phyloP scores from a whole-genome alignment of 2,329 filamentous ascomycete genomes.

The Mycosphaerella sp. region DNA sequence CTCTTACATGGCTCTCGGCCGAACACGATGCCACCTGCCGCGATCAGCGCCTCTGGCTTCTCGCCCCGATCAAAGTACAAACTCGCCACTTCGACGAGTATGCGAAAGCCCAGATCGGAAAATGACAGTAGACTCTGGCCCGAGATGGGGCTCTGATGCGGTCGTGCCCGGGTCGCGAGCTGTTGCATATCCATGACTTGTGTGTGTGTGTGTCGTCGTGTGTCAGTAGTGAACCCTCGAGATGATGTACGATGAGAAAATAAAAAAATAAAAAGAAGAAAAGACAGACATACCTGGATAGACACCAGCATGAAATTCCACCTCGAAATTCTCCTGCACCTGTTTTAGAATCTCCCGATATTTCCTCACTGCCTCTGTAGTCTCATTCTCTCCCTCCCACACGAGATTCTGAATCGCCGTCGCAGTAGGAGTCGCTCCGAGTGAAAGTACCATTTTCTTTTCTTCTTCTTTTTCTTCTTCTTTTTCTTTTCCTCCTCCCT shows the following conservation, averaged over 20 bases:
- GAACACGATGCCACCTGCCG: constrained; percentile 62
- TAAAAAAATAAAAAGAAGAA: no score
- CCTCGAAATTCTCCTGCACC: constrained; percentile 32
- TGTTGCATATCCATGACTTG: constrained; percentile 72
- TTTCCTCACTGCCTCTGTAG: constrained; percentile 33
- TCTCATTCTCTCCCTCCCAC: constrained; percentile 28
- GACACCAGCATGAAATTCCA: constrained; percentile 71
- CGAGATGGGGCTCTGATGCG: constrained; percentile 30
- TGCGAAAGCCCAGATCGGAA: constrained; percentile 57
- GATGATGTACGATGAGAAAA: no score
- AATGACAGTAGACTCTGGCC: constrained; percentile 36
- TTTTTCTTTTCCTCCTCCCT: no score
- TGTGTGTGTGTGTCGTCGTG: no score
- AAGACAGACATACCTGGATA: constrained; percentile 46
- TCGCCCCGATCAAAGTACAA: constrained; percentile 56
- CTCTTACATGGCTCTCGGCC: constrained; percentile 66
- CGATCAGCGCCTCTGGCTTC: constrained; percentile 59
- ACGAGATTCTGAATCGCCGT: constrained; percentile 57
- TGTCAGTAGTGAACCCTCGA: no score
- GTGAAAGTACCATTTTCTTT: constrained; percentile 51
- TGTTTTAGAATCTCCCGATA: constrained; percentile 33
- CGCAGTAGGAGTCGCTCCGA: constrained; percentile 71
- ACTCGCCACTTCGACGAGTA: constrained; percentile 66
- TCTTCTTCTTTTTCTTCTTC: constrained; percentile 3
- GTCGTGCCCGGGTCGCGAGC: constrained; percentile 61